These are phyloP conservation scores for Tulasnella sp. DNA, from an alignment of 768 basidiomycete species.

Conservation along the genomic window DNA sequence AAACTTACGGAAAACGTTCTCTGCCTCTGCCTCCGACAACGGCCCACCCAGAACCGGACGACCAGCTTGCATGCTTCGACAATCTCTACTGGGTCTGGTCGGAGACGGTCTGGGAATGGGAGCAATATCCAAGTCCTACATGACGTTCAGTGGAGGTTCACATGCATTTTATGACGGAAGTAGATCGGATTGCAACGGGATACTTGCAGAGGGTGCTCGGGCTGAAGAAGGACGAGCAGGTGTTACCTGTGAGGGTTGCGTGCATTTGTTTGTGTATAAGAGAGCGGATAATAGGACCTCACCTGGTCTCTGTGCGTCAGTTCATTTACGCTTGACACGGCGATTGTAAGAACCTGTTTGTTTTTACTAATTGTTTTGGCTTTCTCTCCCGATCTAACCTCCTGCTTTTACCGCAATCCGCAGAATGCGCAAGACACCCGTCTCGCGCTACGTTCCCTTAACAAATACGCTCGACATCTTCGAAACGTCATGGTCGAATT, in stretches of 20 bases:
- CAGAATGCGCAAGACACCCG: neutral
- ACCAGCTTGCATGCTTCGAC: conserved; percentile 38
- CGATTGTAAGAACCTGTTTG: neutral
- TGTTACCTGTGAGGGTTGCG: neutral
- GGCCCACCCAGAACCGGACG: conserved; percentile 34
- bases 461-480: neutral
- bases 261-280: neutral
- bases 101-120: conserved; percentile 33
- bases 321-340: neutral
- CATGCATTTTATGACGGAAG: neutral
- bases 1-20: neutral
- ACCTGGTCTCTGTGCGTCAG: neutral
- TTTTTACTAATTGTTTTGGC: neutral
- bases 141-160: conserved; percentile 36
- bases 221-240: neutral
- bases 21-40: neutral
- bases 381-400: neutral
- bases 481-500: neutral
- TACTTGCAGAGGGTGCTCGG: neutral
- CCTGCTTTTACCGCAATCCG: neutral
- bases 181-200: neutral
- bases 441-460: neutral
- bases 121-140: conserved; percentile 37
- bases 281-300: neutral
- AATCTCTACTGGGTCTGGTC: conserved; percentile 35